Percentiles rank a stretch among this genome's conserved stretches.
These are phyloP conservation scores for Aspergillus fumigatiaffinis DNA, from an alignment of 2,329 filamentous ascomycete genomes.

Conservation along the genomic window DNA sequence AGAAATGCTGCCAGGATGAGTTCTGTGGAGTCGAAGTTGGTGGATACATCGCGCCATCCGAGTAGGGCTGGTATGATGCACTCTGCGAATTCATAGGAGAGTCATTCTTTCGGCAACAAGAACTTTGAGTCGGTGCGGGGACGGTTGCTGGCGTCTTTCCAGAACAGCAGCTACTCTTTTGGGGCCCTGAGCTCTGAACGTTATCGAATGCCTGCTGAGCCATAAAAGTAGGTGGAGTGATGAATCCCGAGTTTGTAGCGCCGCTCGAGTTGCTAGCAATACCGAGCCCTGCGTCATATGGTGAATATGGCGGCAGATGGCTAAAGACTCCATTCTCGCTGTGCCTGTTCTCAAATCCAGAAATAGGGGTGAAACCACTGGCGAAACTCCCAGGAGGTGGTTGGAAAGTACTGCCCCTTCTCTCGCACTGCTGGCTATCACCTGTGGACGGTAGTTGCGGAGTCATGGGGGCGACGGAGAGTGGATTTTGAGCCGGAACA, in stretches of 20 bases:
- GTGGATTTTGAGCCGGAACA: constrained; percentile 11
- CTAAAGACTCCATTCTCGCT: constrained; percentile 14
- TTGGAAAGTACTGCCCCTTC: constrained; percentile 31
- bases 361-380: constrained; percentile 29
- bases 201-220: not conserved
- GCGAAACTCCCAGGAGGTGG: constrained; percentile 31
- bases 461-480: constrained; percentile 15
- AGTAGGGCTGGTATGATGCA: constrained; percentile 6
- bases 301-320: constrained; percentile 7
- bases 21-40: constrained; percentile 14
- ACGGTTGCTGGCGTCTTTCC: constrained; percentile 13
- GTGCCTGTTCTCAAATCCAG: constrained; percentile 19
- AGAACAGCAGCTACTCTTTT: constrained; percentile 24
- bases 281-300: constrained; percentile 7
- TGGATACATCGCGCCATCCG: constrained; percentile 14
- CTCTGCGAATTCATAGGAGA: not conserved
- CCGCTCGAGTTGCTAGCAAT: not conserved
- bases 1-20: constrained; percentile 20
- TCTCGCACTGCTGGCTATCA: constrained; percentile 34
- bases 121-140: constrained; percentile 13
- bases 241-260: not conserved
- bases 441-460: constrained; percentile 20
- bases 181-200: not conserved
- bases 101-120: constrained; percentile 27
- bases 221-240: not conserved